Percentiles rank a stretch among this genome's conserved stretches.
Conservation (phyloP, 129 eudicot species). For the Pseudognaphalium luteoalbum region DNA sequence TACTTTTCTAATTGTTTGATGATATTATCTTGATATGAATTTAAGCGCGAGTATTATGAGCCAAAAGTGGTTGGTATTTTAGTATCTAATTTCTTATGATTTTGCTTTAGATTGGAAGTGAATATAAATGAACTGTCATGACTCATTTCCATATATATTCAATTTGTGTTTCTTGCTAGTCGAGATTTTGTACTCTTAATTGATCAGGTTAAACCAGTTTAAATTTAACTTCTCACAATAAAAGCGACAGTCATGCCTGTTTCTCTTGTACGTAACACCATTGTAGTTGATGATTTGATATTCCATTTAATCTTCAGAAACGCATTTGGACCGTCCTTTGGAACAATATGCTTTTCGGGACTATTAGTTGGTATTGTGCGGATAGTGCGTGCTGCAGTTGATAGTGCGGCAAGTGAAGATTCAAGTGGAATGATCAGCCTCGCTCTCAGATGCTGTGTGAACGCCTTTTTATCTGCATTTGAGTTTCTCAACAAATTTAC, state of each 20-base stretch:
- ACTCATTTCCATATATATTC: background rate
- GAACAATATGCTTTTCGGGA: slow-evolving; percentile 93
- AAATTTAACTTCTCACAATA: background rate
- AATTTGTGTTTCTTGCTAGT: background rate
- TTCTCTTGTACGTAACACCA: background rate
- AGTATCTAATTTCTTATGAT: no score
- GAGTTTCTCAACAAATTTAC: slow-evolving; percentile 93
- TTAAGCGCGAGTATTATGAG: background rate
- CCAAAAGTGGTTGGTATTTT: background rate
- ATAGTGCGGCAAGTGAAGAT: slow-evolving; percentile 79
- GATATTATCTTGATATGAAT: background rate
- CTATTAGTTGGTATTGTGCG: slow-evolving; percentile 62
- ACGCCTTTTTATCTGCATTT: slow-evolving; percentile 58
- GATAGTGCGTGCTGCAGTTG: slow-evolving; percentile 80
- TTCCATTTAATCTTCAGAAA: slow-evolving; percentile 54
- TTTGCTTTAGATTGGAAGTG: background rate
- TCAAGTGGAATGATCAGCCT: slow-evolving; percentile 63
- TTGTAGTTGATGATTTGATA: slow-evolving; percentile 16
- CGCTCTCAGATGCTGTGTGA: slow-evolving; percentile 71
- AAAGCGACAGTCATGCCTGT: background rate
- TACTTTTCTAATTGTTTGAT: slow-evolving; percentile 5
- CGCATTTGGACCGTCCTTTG: slow-evolving; percentile 90
- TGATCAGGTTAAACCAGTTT: background rate
- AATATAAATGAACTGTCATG: background rate
- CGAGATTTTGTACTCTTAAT: background rate